phyloP scores from a whole-genome alignment of 1,139 yeast genomes.

The Scheffersomyces cryptocercus region DNA sequence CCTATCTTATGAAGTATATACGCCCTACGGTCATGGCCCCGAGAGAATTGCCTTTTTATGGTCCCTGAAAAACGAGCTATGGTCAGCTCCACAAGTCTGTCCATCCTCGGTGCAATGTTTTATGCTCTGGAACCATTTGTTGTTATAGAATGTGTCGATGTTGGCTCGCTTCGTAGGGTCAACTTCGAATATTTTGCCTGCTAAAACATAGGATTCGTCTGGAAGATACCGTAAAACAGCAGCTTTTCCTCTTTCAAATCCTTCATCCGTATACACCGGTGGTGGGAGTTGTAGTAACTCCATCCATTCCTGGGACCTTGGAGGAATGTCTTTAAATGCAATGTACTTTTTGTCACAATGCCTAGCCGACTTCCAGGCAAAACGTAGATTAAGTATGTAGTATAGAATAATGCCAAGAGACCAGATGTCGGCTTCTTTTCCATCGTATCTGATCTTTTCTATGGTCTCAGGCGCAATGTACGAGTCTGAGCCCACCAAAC shows the following conservation, averaged over 20 bases:
- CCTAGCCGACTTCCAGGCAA: constrained; percentile 42
- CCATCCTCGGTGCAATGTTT: constrained; percentile 9
- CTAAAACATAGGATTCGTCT: constrained; percentile 4
- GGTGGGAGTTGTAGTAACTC: background rate
- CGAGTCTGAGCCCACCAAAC: constrained; percentile 51
- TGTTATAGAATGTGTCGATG: constrained; percentile 11
- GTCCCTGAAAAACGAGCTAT: constrained; percentile 3
- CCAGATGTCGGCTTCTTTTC: constrained; percentile 50
- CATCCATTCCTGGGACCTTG: background rate
- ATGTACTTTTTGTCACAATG: constrained; percentile 17
- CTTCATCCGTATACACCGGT: constrained; percentile 3
- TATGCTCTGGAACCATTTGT: constrained; percentile 17
- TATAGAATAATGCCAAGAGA: constrained; percentile 46
- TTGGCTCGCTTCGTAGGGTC: constrained; percentile 16
- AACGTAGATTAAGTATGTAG: constrained; percentile 20
- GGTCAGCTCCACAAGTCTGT: constrained; percentile 15
- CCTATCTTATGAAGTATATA: too few relatives aligned
- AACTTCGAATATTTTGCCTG: constrained; percentile 14
- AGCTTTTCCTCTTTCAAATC: constrained; percentile 6
- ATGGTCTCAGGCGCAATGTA: constrained; percentile 53
- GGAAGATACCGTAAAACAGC: constrained; percentile 11
- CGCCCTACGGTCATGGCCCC: too few relatives aligned
- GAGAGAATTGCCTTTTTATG: background rate
- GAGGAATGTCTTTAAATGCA: constrained; percentile 6
- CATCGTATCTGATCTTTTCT: constrained; percentile 36